These are phyloP conservation scores for Phytophthora idaei DNA, from an alignment of 352 stramenopile species.

Conservation along the genomic window DNA sequence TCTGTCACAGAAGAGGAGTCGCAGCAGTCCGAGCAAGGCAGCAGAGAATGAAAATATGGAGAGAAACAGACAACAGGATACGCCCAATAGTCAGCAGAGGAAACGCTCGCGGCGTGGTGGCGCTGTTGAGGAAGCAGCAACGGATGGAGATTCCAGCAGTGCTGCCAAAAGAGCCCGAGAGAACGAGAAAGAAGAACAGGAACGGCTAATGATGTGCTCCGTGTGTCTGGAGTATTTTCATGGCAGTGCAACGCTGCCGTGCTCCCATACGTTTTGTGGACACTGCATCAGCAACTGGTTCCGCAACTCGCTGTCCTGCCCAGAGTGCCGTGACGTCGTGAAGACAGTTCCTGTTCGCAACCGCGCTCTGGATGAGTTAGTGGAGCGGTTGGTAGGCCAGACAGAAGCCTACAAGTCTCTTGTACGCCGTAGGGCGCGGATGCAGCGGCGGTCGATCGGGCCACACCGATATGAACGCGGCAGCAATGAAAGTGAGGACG, in stretches of 20 bases:
- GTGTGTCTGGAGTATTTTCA: constrained; percentile 88
- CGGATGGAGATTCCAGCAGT: constrained; percentile 10
- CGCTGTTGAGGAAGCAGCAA: constrained; percentile 21
- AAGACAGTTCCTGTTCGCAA: constrained; percentile 78
- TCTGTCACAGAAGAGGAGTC: constrained; percentile 36
- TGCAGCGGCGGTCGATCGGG: constrained; percentile 29
- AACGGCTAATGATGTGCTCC: constrained; percentile 79
- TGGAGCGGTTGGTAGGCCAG: constrained; percentile 68
- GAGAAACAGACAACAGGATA: constrained; percentile 28
- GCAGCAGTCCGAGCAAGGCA: constrained; percentile 25
- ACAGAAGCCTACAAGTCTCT: constrained; percentile 62
- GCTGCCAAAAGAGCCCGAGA: constrained; percentile 27
- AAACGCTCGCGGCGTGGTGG: constrained; percentile 43
- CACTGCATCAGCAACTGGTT: constrained; percentile 85
- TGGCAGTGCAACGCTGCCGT: constrained; percentile 74
- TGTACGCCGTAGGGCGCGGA: constrained; percentile 40
- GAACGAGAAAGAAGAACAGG: constrained; percentile 48
- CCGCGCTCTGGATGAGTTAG: constrained; percentile 80
- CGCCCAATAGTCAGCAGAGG: constrained; percentile 37
- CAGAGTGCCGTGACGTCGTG: constrained; percentile 73
- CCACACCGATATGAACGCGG: constrained; percentile 17
- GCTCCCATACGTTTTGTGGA: constrained; percentile 87
- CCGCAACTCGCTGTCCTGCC: constrained; percentile 73
- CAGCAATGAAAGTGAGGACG: constrained; percentile 23
- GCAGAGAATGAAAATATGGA: constrained; percentile 27